Percentiles rank a stretch among this genome's conserved stretches.
phyloP scores from a whole-genome alignment of 306 rosid genomes.

The Luffa aegyptiaca region DNA sequence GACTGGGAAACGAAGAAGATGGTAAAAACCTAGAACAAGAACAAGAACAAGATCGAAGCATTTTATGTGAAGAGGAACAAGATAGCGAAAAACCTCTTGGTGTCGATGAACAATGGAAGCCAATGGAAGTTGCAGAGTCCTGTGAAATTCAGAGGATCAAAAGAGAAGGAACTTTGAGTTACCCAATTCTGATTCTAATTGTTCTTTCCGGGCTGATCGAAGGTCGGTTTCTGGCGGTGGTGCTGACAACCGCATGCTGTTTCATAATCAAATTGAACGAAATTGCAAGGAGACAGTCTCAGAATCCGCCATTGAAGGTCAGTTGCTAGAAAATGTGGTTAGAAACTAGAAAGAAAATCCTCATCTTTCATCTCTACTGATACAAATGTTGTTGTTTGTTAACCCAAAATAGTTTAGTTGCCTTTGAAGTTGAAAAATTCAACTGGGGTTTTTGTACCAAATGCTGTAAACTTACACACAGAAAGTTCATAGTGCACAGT shows the following conservation, averaged over 20 bases:
- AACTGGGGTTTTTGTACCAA: not conserved
- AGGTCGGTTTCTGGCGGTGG: constrained; percentile 47
- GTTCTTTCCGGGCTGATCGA: constrained; percentile 49
- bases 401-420: not conserved
- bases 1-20: constrained; percentile 2
- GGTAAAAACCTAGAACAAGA: not conserved
- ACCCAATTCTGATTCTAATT: constrained; percentile 26
- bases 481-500: not conserved
- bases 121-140: not conserved
- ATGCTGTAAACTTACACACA: not conserved
- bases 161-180: constrained; percentile 19
- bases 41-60: not conserved
- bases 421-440: not conserved
- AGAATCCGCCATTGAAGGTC: not conserved
- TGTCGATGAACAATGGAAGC: not conserved
- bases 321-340: not conserved
- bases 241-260: constrained; percentile 41
- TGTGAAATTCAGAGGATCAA: not conserved
- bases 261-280: constrained; percentile 30
- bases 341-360: not conserved
- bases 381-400: not conserved
- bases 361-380: not conserved
- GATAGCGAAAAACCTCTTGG: not conserved
- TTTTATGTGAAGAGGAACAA: not conserved
- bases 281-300: constrained; percentile 3